A percentile compares a stretch with the other conserved stretches of the same genome.
Evolutionary conservation across 1,139 yeast species (phyloP).

Genomic region (Citeromyces hawaiiensis): DNA sequence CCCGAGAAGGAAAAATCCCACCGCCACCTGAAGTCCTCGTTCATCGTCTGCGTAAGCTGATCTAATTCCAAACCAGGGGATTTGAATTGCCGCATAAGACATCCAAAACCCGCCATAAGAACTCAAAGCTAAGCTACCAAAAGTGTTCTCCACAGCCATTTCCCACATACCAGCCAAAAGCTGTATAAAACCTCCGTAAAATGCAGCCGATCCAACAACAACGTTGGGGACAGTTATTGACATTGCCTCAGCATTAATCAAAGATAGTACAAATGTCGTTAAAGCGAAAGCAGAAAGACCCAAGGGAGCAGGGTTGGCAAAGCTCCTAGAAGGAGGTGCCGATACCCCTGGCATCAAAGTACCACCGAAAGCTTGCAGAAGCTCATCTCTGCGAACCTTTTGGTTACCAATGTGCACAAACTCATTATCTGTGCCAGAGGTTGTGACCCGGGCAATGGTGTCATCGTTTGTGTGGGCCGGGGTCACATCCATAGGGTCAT

Average conservation of each 20-base stretch:
- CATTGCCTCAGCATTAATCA: slow-evolving; percentile 52
- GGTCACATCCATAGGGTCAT: slow-evolving; percentile 97
- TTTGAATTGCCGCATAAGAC: slow-evolving; percentile 55
- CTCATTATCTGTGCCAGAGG: slow-evolving; percentile 17
- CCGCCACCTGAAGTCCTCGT: slow-evolving; percentile 32
- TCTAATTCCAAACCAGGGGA: slow-evolving; percentile 61
- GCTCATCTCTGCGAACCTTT: slow-evolving; percentile 47
- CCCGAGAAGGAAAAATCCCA: slow-evolving; percentile 64
- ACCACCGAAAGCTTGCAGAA: slow-evolving; percentile 66
- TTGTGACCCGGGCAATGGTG: slow-evolving; percentile 37
- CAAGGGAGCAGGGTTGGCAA: slow-evolving; percentile 83
- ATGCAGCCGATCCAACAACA: slow-evolving; percentile 64
- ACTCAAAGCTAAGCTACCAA: slow-evolving; percentile 78
- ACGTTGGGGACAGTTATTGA: slow-evolving; percentile 37
- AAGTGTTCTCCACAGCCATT: slow-evolving; percentile 66
- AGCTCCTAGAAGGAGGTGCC: slow-evolving; percentile 54
- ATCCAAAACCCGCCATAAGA: slow-evolving; percentile 90
- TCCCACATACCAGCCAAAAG: slow-evolving; percentile 67
- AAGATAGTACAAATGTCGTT: slow-evolving; percentile 69
- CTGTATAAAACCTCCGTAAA: slow-evolving; percentile 81
- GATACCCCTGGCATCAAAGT: slow-evolving; percentile 48
- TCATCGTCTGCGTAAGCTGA: slow-evolving; percentile 27
- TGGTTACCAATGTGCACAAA: slow-evolving; percentile 64
- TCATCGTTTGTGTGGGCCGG: slow-evolving; percentile 97
- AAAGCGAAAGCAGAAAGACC: slow-evolving; percentile 78